Evolutionary conservation across 2,329 filamentous ascomycete species (phyloP).

Genomic region (Zymoseptoria tritici): DNA sequence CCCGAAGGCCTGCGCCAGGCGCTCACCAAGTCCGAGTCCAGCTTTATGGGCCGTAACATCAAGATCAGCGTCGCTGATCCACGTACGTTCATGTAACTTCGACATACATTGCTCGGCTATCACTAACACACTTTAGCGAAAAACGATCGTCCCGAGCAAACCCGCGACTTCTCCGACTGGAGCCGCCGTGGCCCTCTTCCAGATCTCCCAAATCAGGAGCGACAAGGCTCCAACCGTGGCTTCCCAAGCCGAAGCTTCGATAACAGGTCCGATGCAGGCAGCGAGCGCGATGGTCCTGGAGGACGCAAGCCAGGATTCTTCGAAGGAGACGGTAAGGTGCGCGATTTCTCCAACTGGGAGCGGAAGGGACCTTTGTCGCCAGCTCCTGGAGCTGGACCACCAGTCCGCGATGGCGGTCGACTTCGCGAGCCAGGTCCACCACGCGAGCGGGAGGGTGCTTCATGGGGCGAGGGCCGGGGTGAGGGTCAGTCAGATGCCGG

Average conservation of each 20-base stretch:
- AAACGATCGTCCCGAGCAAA: conserved; percentile 59
- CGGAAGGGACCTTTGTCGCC: conserved; percentile 86
- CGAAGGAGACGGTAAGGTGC: conserved; percentile 64
- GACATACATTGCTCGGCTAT: not conserved
- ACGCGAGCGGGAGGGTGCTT: conserved; percentile 41
- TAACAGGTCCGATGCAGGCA: conserved; percentile 45
- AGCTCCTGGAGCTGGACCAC: conserved; percentile 39
- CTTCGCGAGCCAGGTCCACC: conserved; percentile 51
- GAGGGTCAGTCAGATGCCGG: conserved; percentile 55
- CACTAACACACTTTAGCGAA: conserved; percentile 14
- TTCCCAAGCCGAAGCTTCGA: conserved; percentile 29
- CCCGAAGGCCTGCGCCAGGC: conserved; percentile 89
- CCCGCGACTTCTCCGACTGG: conserved; percentile 80
- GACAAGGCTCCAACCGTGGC: conserved; percentile 41
- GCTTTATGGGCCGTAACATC: conserved; percentile 82
- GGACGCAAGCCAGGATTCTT: conserved; percentile 58
- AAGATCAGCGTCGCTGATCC: conserved; percentile 94
- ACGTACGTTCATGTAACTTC: conserved; percentile 57
- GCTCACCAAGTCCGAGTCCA: conserved; percentile 69
- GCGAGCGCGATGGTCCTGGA: conserved; percentile 44
- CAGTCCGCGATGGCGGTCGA: conserved; percentile 50
- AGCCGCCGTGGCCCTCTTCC: conserved; percentile 84
- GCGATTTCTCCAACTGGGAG: conserved; percentile 88
- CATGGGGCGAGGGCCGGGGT: conserved; percentile 56
- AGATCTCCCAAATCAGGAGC: conserved; percentile 52